Percentiles rank a stretch among this genome's conserved stretches.
phyloP scores from a whole-genome alignment of 306 rosid species.

The Sicyos baderoa region DNA sequence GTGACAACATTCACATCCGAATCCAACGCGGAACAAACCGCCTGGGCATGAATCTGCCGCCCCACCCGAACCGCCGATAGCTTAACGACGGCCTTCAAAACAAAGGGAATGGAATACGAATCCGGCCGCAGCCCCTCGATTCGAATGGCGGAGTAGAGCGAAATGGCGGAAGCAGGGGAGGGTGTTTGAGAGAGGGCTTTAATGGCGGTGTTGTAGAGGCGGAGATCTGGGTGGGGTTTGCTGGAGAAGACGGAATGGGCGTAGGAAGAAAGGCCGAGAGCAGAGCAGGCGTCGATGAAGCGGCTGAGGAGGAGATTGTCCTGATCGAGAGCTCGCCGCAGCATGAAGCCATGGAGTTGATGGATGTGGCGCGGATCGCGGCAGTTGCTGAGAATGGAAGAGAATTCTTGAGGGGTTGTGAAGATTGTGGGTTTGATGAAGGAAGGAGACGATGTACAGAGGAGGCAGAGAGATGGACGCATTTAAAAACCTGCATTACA shows the following conservation, averaged over 20 bases:
- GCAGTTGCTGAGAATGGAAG: conserved; percentile 23
- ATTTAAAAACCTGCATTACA: background rate
- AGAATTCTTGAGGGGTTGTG: background rate
- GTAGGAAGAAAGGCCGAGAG: conserved; percentile 32
- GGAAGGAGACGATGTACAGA: background rate
- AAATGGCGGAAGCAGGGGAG: conserved; percentile 27
- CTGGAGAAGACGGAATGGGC: conserved; percentile 39
- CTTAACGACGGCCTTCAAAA: conserved; percentile 39
- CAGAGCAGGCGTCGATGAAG: conserved; percentile 37
- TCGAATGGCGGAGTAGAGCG: conserved; percentile 28
- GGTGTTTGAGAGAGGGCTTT: conserved; percentile 32
- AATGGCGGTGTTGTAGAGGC: conserved; percentile 39
- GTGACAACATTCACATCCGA: conserved; percentile 24
- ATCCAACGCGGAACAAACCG: conserved; percentile 36
- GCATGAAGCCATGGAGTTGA: conserved; percentile 42
- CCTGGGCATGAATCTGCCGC: conserved; percentile 40
- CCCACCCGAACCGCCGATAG: conserved; percentile 26
- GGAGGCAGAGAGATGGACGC: background rate
- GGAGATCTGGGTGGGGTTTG: conserved; percentile 24
- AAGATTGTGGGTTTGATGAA: background rate
- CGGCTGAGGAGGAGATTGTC: conserved; percentile 37
- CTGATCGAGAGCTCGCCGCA: conserved; percentile 32
- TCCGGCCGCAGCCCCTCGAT: conserved; percentile 32
- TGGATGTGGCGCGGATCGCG: conserved; percentile 30
- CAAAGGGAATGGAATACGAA: conserved; percentile 51